These are phyloP conservation scores for Fusarium compactum DNA, from an alignment of 2,329 filamentous ascomycete genomes.

Conservation along the genomic window DNA sequence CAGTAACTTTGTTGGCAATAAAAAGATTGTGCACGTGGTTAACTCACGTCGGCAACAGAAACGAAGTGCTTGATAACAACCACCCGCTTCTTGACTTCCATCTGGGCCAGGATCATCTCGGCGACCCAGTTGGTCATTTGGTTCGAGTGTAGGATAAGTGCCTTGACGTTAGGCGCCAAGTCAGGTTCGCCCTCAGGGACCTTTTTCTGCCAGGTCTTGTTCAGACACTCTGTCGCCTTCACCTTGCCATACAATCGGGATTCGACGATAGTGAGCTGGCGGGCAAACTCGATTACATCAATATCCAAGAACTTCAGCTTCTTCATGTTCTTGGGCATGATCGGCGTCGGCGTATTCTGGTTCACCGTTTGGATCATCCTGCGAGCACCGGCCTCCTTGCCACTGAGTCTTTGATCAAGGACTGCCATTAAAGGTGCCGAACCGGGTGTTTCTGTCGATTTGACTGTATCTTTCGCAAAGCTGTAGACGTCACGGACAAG, in stretches of 20 bases:
- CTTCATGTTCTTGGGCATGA: constrained; percentile 99
- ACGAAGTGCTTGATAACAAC: constrained; percentile 99
- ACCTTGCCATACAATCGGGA: constrained; percentile 95
- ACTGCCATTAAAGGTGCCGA: constrained; percentile 86
- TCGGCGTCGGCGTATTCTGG: constrained; percentile 84
- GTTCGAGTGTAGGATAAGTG: constrained; percentile 96
- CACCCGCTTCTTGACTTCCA: constrained; percentile 94
- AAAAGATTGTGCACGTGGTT: neutral
- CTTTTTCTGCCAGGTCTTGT: constrained; percentile 99
- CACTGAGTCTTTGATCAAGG: constrained; percentile 87
- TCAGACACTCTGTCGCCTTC: constrained; percentile 93
- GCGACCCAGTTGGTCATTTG: constrained; percentile 99
- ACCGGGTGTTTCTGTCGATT: constrained; percentile 92
- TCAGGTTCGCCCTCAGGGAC: constrained; percentile 83
- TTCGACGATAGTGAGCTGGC: constrained; percentile 96
- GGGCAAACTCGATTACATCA: constrained; percentile 94
- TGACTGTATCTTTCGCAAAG: constrained; percentile 92
- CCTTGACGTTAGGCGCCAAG: constrained; percentile 93
- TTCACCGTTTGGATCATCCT: constrained; percentile 88
- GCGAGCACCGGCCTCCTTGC: constrained; percentile 88
- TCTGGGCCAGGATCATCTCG: constrained; percentile 96
- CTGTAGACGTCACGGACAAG: constrained; percentile 89
- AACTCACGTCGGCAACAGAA: constrained; percentile 88
- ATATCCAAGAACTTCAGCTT: constrained; percentile 99
- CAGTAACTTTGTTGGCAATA: constrained; percentile 12